These are phyloP conservation scores for Kodamaea sp. DNA, from an alignment of 1,139 yeast species.

Conservation along the genomic window DNA sequence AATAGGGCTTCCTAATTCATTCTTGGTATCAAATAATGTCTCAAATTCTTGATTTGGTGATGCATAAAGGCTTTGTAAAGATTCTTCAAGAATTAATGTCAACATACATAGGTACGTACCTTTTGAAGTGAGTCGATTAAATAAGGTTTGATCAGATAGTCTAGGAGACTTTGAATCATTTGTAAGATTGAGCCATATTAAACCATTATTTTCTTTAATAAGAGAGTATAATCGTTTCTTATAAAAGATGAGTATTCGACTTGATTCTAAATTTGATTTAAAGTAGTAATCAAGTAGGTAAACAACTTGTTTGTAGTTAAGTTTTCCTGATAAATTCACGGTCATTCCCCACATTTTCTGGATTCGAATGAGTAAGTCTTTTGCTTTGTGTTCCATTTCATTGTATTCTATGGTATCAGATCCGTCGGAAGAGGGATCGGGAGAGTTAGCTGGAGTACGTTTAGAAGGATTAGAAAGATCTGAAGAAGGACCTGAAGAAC, in stretches of 20 bases:
- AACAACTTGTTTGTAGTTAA: conserved; percentile 29
- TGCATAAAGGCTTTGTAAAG: conserved; percentile 12
- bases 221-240: conserved; percentile 13
- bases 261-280: conserved; percentile 19
- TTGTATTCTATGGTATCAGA: conserved; percentile 1
- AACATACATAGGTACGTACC: conserved; percentile 33
- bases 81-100: conserved; percentile 32
- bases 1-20: no score
- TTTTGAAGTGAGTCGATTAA: conserved; percentile 17
- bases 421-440: background rate
- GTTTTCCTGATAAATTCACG: conserved; percentile 17
- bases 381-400: conserved; percentile 7
- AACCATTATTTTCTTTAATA: no score
- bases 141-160: conserved; percentile 15
- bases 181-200: conserved; percentile 2
- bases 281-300: conserved; percentile 36
- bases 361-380: conserved; percentile 12
- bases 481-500: no score
- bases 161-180: conserved; percentile 5
- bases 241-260: conserved; percentile 25
- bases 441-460: background rate
- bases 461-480: background rate
- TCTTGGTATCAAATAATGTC: background rate
- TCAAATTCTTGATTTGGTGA: background rate
- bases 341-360: conserved; percentile 30